Base-by-base conservation (phyloP, 352 stramenopile genomes). In the Pythium grandisporangium region DNA sequence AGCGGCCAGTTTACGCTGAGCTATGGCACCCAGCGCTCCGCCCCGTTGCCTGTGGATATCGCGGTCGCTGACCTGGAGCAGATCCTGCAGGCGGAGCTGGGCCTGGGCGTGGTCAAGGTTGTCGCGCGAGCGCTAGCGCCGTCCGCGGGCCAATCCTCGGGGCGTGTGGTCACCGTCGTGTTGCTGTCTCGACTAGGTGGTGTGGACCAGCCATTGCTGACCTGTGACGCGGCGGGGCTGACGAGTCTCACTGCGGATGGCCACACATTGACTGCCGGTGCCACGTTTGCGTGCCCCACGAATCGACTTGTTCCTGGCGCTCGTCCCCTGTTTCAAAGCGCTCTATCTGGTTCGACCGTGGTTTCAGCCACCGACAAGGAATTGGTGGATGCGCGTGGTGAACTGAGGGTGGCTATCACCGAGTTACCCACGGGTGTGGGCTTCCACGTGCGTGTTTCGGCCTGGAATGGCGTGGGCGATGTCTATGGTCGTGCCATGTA, bases 381-480 rank as follows among this genome's bases (percentile, higher is more conserved):
- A n/a, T n/a, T n/a, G n/a, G n/a, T n/a, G n/a, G n/a, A n/a, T n/a
- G n/a, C n/a, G n/a, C n/a, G n/a, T n/a, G n/a, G n/a, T n/a, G n/a
- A n/a, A n/a, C n/a, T n/a, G n/a, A n/a, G n/a, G n/a, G n/a, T n/a
- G n/a, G n/a, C n/a, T n/a, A n/a, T n/a, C n/a, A n/a, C n/a, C n/a
- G n/a, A n/a, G n/a, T 42, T 58, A 10, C 34, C 51, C 3, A 35
- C 30, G 2, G 79, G 58, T 0, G 63, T 88, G 4, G 44, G 52
- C 0, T 96, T 94, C 39, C 82, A 95, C 37, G 81, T 96, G 2
- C 80, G 84, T 5, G 81, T 98, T 0, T 89, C 86, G n/a, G 82
- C 93, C 5, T 96, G 77, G 71, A 97, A 97, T 49, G 89, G 93
- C 21, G 90, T 97, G 3, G 71, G 87, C 4, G 74, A 80, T 14